Conservation (phyloP, 805 yeast species). For the Vanderwaltozyma polyspora region DNA sequence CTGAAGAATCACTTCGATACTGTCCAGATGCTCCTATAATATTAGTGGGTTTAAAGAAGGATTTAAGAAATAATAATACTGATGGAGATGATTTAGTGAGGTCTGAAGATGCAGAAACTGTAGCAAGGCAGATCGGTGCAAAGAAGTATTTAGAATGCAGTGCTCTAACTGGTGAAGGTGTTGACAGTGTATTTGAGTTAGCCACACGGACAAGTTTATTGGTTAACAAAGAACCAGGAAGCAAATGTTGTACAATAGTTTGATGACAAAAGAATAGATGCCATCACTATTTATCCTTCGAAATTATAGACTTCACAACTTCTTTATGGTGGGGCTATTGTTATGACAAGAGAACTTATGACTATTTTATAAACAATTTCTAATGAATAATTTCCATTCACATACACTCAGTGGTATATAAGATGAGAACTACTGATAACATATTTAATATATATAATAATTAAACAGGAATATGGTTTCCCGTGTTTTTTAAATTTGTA, state of each 20-base stretch:
- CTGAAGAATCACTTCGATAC: slow-evolving; percentile 65
- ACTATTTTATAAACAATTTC: too few species aligned
- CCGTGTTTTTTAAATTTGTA: too few species aligned
- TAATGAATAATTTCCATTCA: too few species aligned
- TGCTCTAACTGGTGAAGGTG: slow-evolving; percentile 88
- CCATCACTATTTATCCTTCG: too few species aligned
- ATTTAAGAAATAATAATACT: slow-evolving; percentile 36
- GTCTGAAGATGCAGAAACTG: slow-evolving; percentile 46
- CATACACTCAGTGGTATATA: too few species aligned
- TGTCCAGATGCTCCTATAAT: slow-evolving; percentile 74
- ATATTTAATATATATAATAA: too few species aligned
- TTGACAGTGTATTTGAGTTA: slow-evolving; percentile 83
- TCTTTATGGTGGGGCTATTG: too few species aligned
- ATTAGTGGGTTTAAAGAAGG: slow-evolving; percentile 77
- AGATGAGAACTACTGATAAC: too few species aligned
- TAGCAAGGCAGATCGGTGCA: slow-evolving; percentile 74
- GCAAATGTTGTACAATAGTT: slow-evolving; percentile 28
- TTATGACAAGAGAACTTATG: too few species aligned
- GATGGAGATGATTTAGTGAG: slow-evolving; percentile 40
- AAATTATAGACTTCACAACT: too few species aligned
- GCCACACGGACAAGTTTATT: slow-evolving; percentile 79
- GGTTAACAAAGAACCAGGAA: slow-evolving; percentile 35
- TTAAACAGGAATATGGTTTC: too few species aligned
- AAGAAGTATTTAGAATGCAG: slow-evolving; percentile 77
- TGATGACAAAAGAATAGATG: too few species aligned